Conservation (phyloP, 1,284 basidiomycete species). For the Hypsizygus ulmarius region DNA sequence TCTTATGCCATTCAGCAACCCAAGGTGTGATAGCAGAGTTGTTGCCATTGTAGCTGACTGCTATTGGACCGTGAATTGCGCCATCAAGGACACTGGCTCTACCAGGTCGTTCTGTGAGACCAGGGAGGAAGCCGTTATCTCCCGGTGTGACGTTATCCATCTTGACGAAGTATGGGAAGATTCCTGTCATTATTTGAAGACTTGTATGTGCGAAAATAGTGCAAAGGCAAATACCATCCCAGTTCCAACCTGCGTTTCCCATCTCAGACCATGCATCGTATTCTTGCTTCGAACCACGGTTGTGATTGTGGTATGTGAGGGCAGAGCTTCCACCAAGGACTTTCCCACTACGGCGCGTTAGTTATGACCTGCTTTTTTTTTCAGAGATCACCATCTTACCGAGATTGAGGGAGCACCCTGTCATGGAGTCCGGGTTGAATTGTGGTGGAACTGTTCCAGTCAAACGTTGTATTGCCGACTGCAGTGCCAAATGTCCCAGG, state of each 20-base stretch:
- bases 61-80: conserved; percentile 9
- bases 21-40: conserved; percentile 14
- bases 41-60: conserved; percentile 14
- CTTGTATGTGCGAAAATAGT: background rate
- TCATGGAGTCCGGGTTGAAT: conserved; percentile 14
- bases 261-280: conserved; percentile 18
- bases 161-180: conserved; percentile 22
- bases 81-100: conserved; percentile 12
- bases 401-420: conserved; percentile 11
- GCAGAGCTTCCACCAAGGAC: conserved; percentile 18
- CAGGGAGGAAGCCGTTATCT: conserved; percentile 10
- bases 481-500: conserved; percentile 11
- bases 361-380: background rate
- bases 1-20: conserved; percentile 13
- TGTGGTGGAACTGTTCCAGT: conserved; percentile 13
- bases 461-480: conserved; percentile 11
- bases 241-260: conserved; percentile 18
- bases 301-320: conserved; percentile 13
- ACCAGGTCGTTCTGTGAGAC: conserved; percentile 9
- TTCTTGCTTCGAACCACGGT: conserved; percentile 11
- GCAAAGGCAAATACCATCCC: conserved; percentile 3
- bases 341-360: conserved; percentile 13
- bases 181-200: background rate
- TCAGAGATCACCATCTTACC: conserved; percentile 5
- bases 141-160: conserved; percentile 14